Conservation (phyloP, 2,329 filamentous ascomycete species). For the Aspergillus aculeatinus region DNA sequence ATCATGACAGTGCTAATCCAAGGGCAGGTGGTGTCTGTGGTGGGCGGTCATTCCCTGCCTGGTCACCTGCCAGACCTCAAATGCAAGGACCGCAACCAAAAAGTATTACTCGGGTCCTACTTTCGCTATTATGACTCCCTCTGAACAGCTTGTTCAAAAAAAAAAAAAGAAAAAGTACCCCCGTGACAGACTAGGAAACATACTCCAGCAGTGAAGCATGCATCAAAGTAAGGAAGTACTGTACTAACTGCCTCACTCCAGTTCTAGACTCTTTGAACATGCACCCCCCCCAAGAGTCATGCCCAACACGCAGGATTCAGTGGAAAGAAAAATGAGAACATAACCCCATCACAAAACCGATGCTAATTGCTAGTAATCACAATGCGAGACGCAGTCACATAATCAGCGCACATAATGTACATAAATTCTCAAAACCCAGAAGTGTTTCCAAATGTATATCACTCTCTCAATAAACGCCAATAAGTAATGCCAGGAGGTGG, state of each 20-base stretch:
- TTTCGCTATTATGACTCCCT: background rate
- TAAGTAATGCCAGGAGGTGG: constrained; percentile 24
- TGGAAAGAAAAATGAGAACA: background rate
- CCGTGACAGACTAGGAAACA: background rate
- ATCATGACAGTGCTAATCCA: constrained; percentile 6
- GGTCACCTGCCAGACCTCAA: constrained; percentile 3
- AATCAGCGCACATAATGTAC: constrained; percentile 21
- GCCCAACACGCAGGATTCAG: background rate
- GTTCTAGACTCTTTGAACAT: background rate
- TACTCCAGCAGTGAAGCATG: background rate
- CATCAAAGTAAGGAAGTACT: background rate
- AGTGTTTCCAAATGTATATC: constrained; percentile 17
- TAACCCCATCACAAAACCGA: background rate
- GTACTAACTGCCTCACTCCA: background rate
- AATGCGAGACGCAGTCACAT: constrained; percentile 14
- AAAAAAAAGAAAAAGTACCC: background rate
- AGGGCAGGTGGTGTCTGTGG: background rate
- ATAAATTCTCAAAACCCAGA: constrained; percentile 14
- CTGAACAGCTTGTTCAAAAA: background rate
- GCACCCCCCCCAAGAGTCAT: background rate
- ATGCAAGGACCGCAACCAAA: background rate
- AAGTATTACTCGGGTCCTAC: background rate
- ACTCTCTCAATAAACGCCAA: constrained; percentile 19
- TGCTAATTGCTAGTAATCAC: constrained; percentile 2
- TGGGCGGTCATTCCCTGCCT: background rate